A percentile compares a stretch with the other conserved stretches of the same genome.
Conservation (phyloP, 2,329 filamentous ascomycete genomes). For the Podosphaera leucotricha region DNA sequence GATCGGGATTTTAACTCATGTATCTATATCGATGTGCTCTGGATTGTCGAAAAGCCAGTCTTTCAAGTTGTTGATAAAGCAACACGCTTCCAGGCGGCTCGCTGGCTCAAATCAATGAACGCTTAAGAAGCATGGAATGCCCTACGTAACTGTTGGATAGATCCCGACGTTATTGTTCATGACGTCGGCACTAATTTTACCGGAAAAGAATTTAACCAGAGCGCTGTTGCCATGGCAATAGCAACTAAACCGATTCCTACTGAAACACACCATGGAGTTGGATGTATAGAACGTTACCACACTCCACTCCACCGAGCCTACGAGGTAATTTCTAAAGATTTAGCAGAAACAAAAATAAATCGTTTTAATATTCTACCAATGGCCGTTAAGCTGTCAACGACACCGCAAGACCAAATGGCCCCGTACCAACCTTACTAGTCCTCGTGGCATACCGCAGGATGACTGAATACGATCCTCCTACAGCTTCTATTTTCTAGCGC, state of each 20-base stretch:
- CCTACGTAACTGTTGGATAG: conserved; percentile 2
- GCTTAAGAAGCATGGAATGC: background rate
- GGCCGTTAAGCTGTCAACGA: too few species aligned
- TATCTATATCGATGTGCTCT: conserved; percentile 1
- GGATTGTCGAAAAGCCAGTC: conserved; percentile 1
- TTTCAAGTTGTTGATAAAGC: conserved; percentile 2
- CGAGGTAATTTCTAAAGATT: too few species aligned
- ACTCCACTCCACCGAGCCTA: too few species aligned
- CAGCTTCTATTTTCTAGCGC: too few species aligned
- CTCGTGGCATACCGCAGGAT: background rate
- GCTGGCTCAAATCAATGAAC: background rate
- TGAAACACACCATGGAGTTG: too few species aligned
- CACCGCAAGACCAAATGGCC: too few species aligned
- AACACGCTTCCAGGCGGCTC: conserved; percentile 1
- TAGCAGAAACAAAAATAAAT: too few species aligned
- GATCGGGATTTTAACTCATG: conserved; percentile 1
- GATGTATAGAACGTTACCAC: too few species aligned
- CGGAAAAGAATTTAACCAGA: conserved; percentile 1
- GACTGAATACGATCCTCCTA: too few species aligned
- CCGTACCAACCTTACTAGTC: too few species aligned
- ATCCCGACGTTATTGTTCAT: conserved; percentile 1
- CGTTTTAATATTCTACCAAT: too few species aligned
- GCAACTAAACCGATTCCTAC: too few species aligned
- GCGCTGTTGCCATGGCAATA: background rate
- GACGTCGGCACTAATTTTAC: conserved; percentile 2